Conservation (phyloP, 108 stramenopile species). For the Pseudonitzschia multistriata region DNA sequence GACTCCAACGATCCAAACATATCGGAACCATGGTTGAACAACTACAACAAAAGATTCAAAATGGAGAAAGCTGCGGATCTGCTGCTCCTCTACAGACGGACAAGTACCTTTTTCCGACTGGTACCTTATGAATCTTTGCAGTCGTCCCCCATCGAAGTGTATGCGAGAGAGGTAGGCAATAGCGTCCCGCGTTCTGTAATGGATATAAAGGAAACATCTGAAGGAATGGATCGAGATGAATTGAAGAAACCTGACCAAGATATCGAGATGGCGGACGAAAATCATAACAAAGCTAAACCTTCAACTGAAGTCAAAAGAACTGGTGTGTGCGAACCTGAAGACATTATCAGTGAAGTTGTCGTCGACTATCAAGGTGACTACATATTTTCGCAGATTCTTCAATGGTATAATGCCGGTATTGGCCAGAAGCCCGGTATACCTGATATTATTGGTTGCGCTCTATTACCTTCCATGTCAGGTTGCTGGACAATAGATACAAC, state of each 20-base stretch:
- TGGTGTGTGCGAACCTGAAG: constrained; percentile 69
- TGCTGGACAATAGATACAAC: constrained; percentile 41
- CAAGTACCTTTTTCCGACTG: constrained; percentile 72
- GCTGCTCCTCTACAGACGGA: constrained; percentile 77
- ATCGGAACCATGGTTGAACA: constrained; percentile 38
- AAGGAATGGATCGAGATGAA: not conserved
- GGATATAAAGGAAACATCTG: constrained; percentile 14
- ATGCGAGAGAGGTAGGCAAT: constrained; percentile 86
- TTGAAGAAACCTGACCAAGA: not conserved
- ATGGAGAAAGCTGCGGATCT: constrained; percentile 82
- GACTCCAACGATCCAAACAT: constrained; percentile 11
- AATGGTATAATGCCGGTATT: constrained; percentile 90
- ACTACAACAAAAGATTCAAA: constrained; percentile 63
- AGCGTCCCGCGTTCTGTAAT: constrained; percentile 56
- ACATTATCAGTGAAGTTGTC: constrained; percentile 70
- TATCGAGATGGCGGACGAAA: constrained; percentile 11
- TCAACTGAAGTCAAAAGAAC: constrained; percentile 9
- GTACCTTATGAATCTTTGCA: constrained; percentile 66
- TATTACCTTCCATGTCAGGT: constrained; percentile 66
- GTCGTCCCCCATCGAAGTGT: constrained; percentile 84
- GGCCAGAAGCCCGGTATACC: constrained; percentile 75
- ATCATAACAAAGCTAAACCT: not conserved
- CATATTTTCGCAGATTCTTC: constrained; percentile 78
- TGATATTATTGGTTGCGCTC: constrained; percentile 64
- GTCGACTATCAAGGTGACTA: constrained; percentile 81